phyloP scores from a whole-genome alignment of 208 protist genomes.

The Phytomonas francai region DNA sequence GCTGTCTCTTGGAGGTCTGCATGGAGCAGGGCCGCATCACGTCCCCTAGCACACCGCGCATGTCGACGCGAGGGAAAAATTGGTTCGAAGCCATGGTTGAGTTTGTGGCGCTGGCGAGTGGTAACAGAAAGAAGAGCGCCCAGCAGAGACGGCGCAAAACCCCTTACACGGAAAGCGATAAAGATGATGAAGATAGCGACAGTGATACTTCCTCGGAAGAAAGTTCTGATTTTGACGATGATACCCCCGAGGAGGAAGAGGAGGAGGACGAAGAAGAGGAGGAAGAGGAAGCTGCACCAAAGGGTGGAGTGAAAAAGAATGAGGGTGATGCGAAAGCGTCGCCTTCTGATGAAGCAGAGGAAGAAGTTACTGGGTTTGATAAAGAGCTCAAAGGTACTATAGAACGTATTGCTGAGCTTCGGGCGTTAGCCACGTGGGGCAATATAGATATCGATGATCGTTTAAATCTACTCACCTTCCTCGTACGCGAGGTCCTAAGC shows the following conservation, averaged over 20 bases:
- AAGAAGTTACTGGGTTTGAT: slow-evolving; percentile 11
- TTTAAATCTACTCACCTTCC: slow-evolving; percentile 69
- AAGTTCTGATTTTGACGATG: slow-evolving; percentile 7
- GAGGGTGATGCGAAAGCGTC: not conserved
- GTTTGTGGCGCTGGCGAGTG: slow-evolving; percentile 65
- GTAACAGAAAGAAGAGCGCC: slow-evolving; percentile 52
- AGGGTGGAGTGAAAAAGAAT: slow-evolving; percentile 9
- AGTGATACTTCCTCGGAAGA: slow-evolving; percentile 16
- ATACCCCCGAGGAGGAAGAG: slow-evolving; percentile 7
- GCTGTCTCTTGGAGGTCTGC: slow-evolving; percentile 40
- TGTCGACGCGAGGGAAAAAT: slow-evolving; percentile 49
- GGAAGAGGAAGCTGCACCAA: not conserved
- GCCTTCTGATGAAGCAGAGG: slow-evolving; percentile 14
- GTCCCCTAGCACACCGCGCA: slow-evolving; percentile 34
- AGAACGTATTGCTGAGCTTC: slow-evolving; percentile 44
- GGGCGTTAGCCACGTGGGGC: slow-evolving; percentile 63
- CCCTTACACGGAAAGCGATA: not conserved
- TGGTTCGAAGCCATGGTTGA: slow-evolving; percentile 80
- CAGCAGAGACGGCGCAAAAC: slow-evolving; percentile 8
- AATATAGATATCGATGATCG: slow-evolving; percentile 73
- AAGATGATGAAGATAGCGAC: slow-evolving; percentile 16
- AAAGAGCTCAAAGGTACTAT: slow-evolving; percentile 52
- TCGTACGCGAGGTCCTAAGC: slow-evolving; percentile 50
- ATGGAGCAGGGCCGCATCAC: slow-evolving; percentile 43
- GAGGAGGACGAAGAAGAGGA: slow-evolving; percentile 13